Percentiles rank a stretch among this genome's conserved stretches.
phyloP scores from a whole-genome alignment of 1,139 yeast species.

The Nematodospora anomalae region DNA sequence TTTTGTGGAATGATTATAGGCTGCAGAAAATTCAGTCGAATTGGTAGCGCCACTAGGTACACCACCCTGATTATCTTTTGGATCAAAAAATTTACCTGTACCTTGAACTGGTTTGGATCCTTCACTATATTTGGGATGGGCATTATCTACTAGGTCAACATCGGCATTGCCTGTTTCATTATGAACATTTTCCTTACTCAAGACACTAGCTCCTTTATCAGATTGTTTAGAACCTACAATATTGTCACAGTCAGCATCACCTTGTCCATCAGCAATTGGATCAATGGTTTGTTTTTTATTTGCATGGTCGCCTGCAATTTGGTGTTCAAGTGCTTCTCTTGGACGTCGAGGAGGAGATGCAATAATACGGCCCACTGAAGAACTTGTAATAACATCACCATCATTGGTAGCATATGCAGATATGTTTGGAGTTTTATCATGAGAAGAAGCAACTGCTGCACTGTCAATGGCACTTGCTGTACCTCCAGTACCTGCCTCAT shows the following conservation, averaged over 20 bases:
- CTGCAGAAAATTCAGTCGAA: slow-evolving; percentile 8
- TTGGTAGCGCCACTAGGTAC: slow-evolving; percentile 9
- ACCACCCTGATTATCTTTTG: slow-evolving; percentile 30
- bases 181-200: neutral
- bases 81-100: slow-evolving; percentile 35
- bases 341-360: slow-evolving; percentile 32
- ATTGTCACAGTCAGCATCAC: neutral
- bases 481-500: slow-evolving; percentile 4
- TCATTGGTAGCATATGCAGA: slow-evolving; percentile 5
- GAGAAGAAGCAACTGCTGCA: slow-evolving; percentile 6
- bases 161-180: slow-evolving; percentile 1
- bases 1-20: slow-evolving; percentile 16
- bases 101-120: slow-evolving; percentile 31
- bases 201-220: neutral
- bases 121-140: slow-evolving; percentile 28
- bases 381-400: slow-evolving; percentile 16
- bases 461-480: slow-evolving; percentile 8
- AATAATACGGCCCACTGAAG: slow-evolving; percentile 33
- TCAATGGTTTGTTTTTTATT: slow-evolving; percentile 34
- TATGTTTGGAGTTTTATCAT: slow-evolving; percentile 1
- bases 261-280: slow-evolving; percentile 14
- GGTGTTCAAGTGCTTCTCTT: slow-evolving; percentile 30
- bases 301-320: slow-evolving; percentile 34
- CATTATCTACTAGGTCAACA: slow-evolving; percentile 20
- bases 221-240: slow-evolving; percentile 7